Evolutionary conservation across 257 asterid species (phyloP).

Genomic region (Salvia miltiorrhiza): DNA sequence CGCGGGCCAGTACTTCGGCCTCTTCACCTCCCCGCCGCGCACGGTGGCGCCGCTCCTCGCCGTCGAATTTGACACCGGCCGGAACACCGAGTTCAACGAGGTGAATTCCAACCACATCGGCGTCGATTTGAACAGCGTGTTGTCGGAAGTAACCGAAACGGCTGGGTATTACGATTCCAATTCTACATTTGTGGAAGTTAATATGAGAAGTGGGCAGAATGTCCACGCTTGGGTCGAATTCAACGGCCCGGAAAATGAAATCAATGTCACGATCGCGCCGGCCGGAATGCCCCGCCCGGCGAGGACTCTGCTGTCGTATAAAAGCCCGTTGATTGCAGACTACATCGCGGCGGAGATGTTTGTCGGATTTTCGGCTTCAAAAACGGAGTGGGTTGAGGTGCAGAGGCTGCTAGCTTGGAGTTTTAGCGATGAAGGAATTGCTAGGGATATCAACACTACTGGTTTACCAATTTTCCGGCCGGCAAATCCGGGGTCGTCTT

Average conservation of each 20-base stretch:
- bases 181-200: constrained; percentile 33
- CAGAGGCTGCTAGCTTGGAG: constrained; percentile 81
- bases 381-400: constrained; percentile 69
- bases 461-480: constrained; percentile 53
- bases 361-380: constrained; percentile 77
- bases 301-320: constrained; percentile 38
- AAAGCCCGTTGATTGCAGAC: constrained; percentile 37
- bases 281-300: constrained; percentile 55
- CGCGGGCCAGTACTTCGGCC: constrained; percentile 64
- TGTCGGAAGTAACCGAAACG: constrained; percentile 28
- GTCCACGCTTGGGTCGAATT: constrained; percentile 78
- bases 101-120: constrained; percentile 63
- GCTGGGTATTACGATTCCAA: constrained; percentile 53
- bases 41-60: constrained; percentile 62
- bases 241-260: constrained; percentile 47
- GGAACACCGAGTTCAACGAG: constrained; percentile 61
- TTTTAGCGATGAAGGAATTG: constrained; percentile 64
- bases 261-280: constrained; percentile 66
- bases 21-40: constrained; percentile 37
- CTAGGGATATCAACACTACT: constrained; percentile 68
- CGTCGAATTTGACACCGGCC: constrained; percentile 70
- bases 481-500: constrained; percentile 29
- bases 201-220: constrained; percentile 63
- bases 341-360: constrained; percentile 51
- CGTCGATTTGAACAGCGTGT: constrained; percentile 48